Evolutionary conservation across 345 rosid species (phyloP), one percentile per base, ranked within the genome.

Genomic region (Salix arbutifolia): DNA sequence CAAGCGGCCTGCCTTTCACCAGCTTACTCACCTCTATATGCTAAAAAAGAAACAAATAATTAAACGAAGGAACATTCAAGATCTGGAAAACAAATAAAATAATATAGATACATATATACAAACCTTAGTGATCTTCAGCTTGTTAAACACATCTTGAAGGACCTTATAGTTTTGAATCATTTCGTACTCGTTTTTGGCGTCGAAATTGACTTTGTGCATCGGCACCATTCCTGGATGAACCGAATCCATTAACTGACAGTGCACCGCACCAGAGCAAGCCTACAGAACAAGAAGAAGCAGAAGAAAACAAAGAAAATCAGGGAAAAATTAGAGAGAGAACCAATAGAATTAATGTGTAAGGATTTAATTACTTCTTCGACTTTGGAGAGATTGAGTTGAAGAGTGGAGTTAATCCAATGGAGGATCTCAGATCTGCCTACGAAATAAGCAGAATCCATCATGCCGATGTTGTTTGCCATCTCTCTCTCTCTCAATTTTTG

Each of bases 341-440:
- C 21, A n/a, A 13, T 17, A 67, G 12, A 25, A 19, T 23, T 3
- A 14, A 40, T 12, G 4, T 2, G 26, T 0, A n/a, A 58, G 1
- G 16, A 3, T 40, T 40, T 40, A 56, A 18, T 67, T 75, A 91
- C 98, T 96, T 96, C 99, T 90, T 94, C 99, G 65, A 96, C 99
- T 90, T 90, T 96, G 80, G 98, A 88, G 84, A 96, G 91, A 76
- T 82, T 91, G 78, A 96, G 97, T 37, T 88, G 97, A 61, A 94
- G 96, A 76, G 92, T 88, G 66, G 94, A 86, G 87, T 92, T 96
- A 80, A 96, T 91, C 99, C 97, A 96, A 1, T 97, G 77, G 72
- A 96, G 97, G 80, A 96, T 94, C 90, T 94, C 97, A 35, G 97
- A 90, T 94, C 99, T 88, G 3, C 97, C 97, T 4, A 96, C 99